Conservation (phyloP, 1,139 yeast species). For the Diutina siamensis region DNA sequence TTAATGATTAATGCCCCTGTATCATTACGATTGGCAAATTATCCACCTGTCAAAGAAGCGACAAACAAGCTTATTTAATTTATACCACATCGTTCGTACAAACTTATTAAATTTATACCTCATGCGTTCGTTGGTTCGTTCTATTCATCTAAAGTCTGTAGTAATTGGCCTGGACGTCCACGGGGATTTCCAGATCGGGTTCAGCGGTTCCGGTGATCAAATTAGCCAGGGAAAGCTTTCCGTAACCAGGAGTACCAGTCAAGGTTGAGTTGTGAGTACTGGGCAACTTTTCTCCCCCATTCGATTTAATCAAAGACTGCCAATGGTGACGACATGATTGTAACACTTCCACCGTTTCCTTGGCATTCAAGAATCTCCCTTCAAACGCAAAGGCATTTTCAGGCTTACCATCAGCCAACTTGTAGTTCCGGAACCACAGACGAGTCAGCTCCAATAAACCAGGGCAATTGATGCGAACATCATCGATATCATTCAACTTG, state of each 20-base stretch:
- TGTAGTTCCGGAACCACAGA: slow-evolving; percentile 88
- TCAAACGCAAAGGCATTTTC: slow-evolving; percentile 77
- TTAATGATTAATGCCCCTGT: no score
- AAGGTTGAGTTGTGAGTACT: not conserved
- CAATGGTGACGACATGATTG: slow-evolving; percentile 65
- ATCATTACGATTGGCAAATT: no score
- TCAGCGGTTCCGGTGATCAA: not conserved
- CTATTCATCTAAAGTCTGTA: not conserved
- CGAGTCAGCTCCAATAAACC: slow-evolving; percentile 73
- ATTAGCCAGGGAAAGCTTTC: not conserved
- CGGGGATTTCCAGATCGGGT: not conserved
- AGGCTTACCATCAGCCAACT: slow-evolving; percentile 86
- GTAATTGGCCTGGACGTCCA: not conserved
- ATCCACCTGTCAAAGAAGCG: no score
- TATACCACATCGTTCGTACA: no score
- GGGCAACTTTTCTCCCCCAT: slow-evolving; percentile 21
- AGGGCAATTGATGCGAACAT: slow-evolving; percentile 66
- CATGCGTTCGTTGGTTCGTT: no score
- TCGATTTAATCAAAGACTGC: slow-evolving; percentile 39
- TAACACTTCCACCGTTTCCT: slow-evolving; percentile 62
- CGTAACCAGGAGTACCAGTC: not conserved
- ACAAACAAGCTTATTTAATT: no score
- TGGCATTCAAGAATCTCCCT: slow-evolving; percentile 66
- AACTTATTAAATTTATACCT: no score
- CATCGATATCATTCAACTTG: slow-evolving; percentile 62